Evolutionary conservation across 2,329 filamentous ascomycete species (phyloP).

Genomic region (Amauroascus verrucosus): DNA sequence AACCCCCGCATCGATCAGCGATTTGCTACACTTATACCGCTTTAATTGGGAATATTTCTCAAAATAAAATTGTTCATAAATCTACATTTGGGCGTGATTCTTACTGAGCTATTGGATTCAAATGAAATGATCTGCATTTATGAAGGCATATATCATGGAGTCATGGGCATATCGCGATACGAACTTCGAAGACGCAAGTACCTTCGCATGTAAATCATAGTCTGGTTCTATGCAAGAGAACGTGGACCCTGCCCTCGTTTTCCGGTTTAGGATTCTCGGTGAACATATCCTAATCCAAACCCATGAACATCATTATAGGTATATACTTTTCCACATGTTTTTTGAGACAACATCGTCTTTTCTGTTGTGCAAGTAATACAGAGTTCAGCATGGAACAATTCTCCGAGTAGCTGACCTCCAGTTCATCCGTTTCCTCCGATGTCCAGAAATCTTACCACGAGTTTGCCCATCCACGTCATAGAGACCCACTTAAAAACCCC

Average conservation of each 20-base stretch:
- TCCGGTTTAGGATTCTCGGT: not conserved
- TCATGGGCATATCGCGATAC: no score
- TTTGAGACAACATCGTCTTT: not conserved
- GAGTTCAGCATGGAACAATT: slow-evolving; percentile 2
- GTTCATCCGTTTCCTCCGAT: not conserved
- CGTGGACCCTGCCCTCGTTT: not conserved
- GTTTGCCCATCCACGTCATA: not conserved
- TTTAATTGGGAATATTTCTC: not conserved
- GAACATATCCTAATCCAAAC: not conserved
- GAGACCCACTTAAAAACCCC: not conserved
- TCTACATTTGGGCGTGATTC: no score
- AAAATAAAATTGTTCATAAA: no score
- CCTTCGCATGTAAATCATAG: no score
- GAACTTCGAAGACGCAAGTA: no score
- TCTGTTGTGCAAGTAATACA: not conserved
- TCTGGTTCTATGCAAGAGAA: no score
- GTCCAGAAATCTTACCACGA: not conserved
- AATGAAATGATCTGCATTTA: no score
- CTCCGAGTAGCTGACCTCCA: not conserved
- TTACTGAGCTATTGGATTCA: no score
- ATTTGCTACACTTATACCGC: not conserved
- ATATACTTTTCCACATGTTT: not conserved
- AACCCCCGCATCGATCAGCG: not conserved
- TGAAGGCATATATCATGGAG: no score
- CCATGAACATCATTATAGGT: not conserved